phyloP scores from a whole-genome alignment of 495 filamentous ascomycete genomes.

The Tuber umbilicatum region DNA sequence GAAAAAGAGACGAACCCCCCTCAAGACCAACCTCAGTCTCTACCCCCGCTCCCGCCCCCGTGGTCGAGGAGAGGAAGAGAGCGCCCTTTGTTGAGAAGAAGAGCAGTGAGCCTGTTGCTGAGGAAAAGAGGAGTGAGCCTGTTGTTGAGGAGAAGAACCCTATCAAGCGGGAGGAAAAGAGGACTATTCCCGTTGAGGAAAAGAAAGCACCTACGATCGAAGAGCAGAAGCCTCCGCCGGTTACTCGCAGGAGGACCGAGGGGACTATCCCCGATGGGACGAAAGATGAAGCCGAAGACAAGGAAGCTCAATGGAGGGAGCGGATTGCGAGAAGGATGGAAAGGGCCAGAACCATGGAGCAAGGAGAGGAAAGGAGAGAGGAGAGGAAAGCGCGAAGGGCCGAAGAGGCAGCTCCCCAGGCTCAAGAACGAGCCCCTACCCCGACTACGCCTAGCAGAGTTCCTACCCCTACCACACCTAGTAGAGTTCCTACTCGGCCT shows the following conservation, averaged over 20 bases:
- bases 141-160: not conserved
- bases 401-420: constrained; percentile 9
- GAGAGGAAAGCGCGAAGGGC: not conserved
- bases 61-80: constrained; percentile 10
- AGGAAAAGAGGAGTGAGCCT: not conserved
- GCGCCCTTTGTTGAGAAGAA: not conserved
- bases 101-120: not conserved
- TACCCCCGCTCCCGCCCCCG: constrained; percentile 6
- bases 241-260: not conserved
- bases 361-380: not conserved
- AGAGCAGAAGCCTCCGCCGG: constrained; percentile 3
- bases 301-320: constrained; percentile 7
- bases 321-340: constrained; percentile 4
- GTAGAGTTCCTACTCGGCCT: not conserved
- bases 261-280: not conserved
- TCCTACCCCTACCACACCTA: not conserved
- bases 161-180: constrained; percentile 7
- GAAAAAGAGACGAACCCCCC: constrained; percentile 11
- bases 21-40: constrained; percentile 5
- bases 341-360: constrained; percentile 1
- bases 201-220: constrained; percentile 10
- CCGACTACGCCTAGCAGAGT: not conserved
- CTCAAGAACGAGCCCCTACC: constrained; percentile 4
- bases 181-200: not conserved
- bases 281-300: not conserved